These are phyloP conservation scores for Myriangium duriaei DNA, from an alignment of 2,329 filamentous ascomycete genomes.

Conservation along the genomic window DNA sequence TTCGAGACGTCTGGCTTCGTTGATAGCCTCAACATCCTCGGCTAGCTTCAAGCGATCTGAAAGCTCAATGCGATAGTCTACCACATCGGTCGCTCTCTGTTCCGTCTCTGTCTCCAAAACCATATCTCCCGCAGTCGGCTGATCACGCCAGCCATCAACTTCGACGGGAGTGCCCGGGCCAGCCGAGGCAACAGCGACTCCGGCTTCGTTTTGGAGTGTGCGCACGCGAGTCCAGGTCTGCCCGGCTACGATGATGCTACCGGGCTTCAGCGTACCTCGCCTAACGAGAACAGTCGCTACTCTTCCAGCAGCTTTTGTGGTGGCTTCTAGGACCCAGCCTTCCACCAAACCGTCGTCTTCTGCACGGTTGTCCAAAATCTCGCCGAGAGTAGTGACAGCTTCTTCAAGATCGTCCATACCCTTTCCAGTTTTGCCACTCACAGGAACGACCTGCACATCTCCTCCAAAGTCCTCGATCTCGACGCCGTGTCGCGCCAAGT, in stretches of 20 bases:
- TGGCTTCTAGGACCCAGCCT: constrained; percentile 88
- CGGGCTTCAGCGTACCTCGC: constrained; percentile 68
- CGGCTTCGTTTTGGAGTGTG: constrained; percentile 72
- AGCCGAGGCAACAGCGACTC: constrained; percentile 57
- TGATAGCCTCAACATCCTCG: constrained; percentile 64
- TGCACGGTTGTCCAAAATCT: constrained; percentile 81
- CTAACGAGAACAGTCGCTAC: constrained; percentile 82
- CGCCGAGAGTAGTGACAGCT: constrained; percentile 70
- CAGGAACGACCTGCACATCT: constrained; percentile 80
- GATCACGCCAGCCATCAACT: constrained; percentile 85
- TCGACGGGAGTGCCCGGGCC: constrained; percentile 83
- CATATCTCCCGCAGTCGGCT: constrained; percentile 75
- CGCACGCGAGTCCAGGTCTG: constrained; percentile 81
- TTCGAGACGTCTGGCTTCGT: constrained; percentile 46
- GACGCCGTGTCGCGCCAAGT: constrained; percentile 70
- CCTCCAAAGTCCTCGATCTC: constrained; percentile 92
- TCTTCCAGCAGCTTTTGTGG: constrained; percentile 71
- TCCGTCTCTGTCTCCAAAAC: constrained; percentile 74
- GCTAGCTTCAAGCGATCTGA: constrained; percentile 53
- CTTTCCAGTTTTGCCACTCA: constrained; percentile 85
- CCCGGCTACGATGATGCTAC: constrained; percentile 78
- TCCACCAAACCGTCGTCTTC: constrained; percentile 66
- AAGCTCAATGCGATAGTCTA: constrained; percentile 63
- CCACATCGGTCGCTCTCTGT: constrained; percentile 62
- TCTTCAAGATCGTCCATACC: constrained; percentile 91